Conservation (phyloP, 2,329 filamentous ascomycete species). For the Aspergillus piperis region DNA sequence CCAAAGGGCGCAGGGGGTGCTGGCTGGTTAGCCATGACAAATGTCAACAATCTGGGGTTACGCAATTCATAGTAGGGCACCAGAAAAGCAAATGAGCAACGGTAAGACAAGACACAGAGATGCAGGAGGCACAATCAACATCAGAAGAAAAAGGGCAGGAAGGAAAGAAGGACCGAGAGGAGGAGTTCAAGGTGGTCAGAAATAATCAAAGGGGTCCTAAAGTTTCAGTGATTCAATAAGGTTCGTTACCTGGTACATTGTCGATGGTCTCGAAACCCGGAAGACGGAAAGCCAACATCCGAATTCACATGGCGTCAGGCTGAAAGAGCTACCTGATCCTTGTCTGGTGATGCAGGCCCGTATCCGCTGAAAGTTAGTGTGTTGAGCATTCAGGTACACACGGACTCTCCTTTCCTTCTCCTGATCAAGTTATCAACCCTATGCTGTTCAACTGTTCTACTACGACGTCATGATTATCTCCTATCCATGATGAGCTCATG, state of each 20-base stretch:
- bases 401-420: no score
- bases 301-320: not conserved
- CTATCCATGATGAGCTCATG: no score
- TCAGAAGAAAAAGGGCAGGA: not conserved
- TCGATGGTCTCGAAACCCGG: not conserved
- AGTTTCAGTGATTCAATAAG: not conserved
- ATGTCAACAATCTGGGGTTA: not conserved
- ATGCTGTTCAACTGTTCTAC: no score
- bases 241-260: not conserved
- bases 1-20: conserved; percentile 23
- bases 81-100: not conserved
- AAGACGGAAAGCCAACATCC: not conserved
- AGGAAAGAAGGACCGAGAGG: not conserved
- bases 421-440: no score
- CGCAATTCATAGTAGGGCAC: not conserved
- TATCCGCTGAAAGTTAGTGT: not conserved
- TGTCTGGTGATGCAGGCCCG: not conserved
- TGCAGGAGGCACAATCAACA: not conserved
- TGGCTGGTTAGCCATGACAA: conserved; percentile 17
- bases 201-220: not conserved
- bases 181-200: not conserved
- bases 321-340: not conserved
- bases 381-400: no score
- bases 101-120: not conserved
- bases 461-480: no score